Evolutionary conservation across 352 stramenopile species (phyloP), one percentile per base, ranked within the genome.

Genomic region (Pythium phragmitis): DNA sequence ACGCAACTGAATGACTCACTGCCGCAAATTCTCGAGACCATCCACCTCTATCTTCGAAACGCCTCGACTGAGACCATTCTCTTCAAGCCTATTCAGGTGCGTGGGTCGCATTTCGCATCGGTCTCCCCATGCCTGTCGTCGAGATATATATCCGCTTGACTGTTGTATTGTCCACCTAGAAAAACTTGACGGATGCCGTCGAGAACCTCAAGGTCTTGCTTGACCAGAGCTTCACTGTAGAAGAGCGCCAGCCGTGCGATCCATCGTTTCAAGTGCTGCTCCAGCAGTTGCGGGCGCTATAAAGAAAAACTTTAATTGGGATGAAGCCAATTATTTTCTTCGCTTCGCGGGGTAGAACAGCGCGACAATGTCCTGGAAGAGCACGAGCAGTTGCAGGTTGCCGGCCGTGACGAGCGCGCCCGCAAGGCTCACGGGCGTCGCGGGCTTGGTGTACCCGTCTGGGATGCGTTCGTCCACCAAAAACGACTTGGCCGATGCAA

Each of bases 1-100:
- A 56, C 65, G 49, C 67, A 87, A 50, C 28, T 94, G 8, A 71
- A 77, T 11, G 63, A 77, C 26, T 53, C 41, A 1, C 41, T 89
- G 14, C 79, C 80, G 0, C 49, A 73, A 1, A 76, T 91, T 33
- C 65, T 78, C 9, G 60, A 81, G 36, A 88, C 75, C 0, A 90
- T 95, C 30, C 84, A 78, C 12, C 61, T 88, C 30, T 95, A 95
- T 51, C 68, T 95, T 42, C 75, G 77, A n/a, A 92, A 95, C 43
- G 51, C 81, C 23, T 90, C 84, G 7, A 93, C 86, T 6, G 86
- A 95, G 63, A 76, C 72, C 45, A 93, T 95, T 33, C 68, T 95
- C 51, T 92, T 93, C 66, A 91, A 90, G 63, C 84, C 86, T 8
- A 79, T 95, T 4, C 80, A 93, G 78, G 86, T 92, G 57, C 36